phyloP scores from a whole-genome alignment of 2,329 filamentous ascomycete species.

The Arthrobotrys pseudoclavata region DNA sequence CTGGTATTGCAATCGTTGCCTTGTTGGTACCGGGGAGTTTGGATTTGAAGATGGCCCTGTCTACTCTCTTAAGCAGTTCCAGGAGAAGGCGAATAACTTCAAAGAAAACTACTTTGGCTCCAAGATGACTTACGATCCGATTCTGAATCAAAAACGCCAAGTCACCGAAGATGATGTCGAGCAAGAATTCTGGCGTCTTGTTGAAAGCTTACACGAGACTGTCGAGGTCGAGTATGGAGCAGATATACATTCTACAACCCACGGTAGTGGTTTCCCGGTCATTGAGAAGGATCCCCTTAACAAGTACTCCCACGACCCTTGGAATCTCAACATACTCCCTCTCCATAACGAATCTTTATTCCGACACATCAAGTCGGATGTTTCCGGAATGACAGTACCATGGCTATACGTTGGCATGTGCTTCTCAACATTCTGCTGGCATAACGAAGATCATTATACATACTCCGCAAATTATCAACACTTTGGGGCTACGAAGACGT shows the following conservation, averaged over 20 bases:
- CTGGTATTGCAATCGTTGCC: slow-evolving; percentile 95
- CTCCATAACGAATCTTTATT: slow-evolving; percentile 93
- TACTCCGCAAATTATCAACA: slow-evolving; percentile 99
- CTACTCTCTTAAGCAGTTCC: slow-evolving; percentile 95
- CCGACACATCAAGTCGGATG: slow-evolving; percentile 96
- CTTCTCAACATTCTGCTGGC: slow-evolving; percentile 99
- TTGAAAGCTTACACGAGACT: slow-evolving; percentile 92
- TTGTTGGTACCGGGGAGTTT: slow-evolving; percentile 96
- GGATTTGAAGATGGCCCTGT: slow-evolving; percentile 97
- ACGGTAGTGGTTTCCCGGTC: slow-evolving; percentile 96
- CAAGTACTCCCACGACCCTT: slow-evolving; percentile 87
- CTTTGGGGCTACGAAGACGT: slow-evolving; percentile 97
- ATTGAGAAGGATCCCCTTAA: slow-evolving; percentile 90
- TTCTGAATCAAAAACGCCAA: slow-evolving; percentile 82
- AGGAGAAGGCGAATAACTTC: slow-evolving; percentile 94
- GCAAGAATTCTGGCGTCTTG: slow-evolving; percentile 94
- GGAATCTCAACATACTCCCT: slow-evolving; percentile 95
- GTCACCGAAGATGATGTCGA: slow-evolving; percentile 97
- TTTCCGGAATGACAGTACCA: slow-evolving; percentile 98
- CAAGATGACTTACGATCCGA: slow-evolving; percentile 88
- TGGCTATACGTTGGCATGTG: slow-evolving; percentile 99
- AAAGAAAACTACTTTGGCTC: slow-evolving; percentile 93
- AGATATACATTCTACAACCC: slow-evolving; percentile 97
- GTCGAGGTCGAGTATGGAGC: slow-evolving; percentile 98
- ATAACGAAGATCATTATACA: slow-evolving; percentile 97